Evolutionary conservation across 2,329 filamentous ascomycete genomes (phyloP).

Genomic region (Scorias spongiosa): DNA sequence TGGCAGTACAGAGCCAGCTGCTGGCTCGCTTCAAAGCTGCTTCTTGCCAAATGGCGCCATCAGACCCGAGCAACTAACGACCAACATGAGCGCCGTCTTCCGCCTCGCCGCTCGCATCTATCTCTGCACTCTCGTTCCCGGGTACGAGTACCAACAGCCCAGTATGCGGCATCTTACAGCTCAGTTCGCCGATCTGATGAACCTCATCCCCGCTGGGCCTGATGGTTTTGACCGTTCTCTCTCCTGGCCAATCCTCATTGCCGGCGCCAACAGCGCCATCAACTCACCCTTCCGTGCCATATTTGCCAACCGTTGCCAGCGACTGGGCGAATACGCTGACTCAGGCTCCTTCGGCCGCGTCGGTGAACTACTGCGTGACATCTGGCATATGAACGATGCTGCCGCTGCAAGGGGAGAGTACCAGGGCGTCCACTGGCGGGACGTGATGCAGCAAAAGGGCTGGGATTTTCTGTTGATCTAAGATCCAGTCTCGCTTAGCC

Average conservation of each 20-base stretch:
- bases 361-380: slow-evolving; percentile 60
- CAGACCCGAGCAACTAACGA: slow-evolving; percentile 66
- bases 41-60: slow-evolving; percentile 53
- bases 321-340: slow-evolving; percentile 61
- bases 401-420: slow-evolving; percentile 31
- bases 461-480: slow-evolving; percentile 90
- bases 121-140: slow-evolving; percentile 86
- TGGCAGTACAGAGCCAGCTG: slow-evolving; percentile 57
- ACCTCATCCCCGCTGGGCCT: slow-evolving; percentile 66
- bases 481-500: slow-evolving; percentile 3
- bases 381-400: slow-evolving; percentile 65
- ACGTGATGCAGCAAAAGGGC: slow-evolving; percentile 78
- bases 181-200: slow-evolving; percentile 60
- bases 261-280: slow-evolving; percentile 61
- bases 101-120: slow-evolving; percentile 87
- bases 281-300: slow-evolving; percentile 61
- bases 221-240: slow-evolving; percentile 79
- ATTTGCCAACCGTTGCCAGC: slow-evolving; percentile 58
- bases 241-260: slow-evolving; percentile 84
- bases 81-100: slow-evolving; percentile 83
- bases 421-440: slow-evolving; percentile 80
- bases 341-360: slow-evolving; percentile 80
- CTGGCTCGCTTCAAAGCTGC: slow-evolving; percentile 30
- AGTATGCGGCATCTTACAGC: slow-evolving; percentile 65
- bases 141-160: slow-evolving; percentile 59